These are phyloP conservation scores for Chalciporus chontae DNA, from an alignment of 768 basidiomycete genomes.

Conservation along the genomic window DNA sequence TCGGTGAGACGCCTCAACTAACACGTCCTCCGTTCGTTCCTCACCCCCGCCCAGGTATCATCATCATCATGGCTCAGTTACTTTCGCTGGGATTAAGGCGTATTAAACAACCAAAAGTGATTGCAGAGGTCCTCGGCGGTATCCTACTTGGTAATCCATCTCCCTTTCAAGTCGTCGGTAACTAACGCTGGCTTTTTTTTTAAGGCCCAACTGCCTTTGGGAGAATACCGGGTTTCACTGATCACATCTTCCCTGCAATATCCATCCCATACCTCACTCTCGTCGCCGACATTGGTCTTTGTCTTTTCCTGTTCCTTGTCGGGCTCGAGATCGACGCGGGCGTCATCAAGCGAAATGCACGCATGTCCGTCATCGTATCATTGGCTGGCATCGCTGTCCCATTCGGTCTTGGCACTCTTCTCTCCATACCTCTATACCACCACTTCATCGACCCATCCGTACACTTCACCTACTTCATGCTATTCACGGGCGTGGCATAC, in stretches of 20 bases:
- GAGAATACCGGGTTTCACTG: conserved; percentile 83
- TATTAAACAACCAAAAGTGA: conserved; percentile 82
- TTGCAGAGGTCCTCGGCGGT: conserved; percentile 83
- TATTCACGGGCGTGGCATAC: conserved; percentile 91
- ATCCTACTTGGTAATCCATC: conserved; percentile 71
- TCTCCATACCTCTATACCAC: conserved; percentile 51
- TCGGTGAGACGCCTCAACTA: conserved; percentile 44
- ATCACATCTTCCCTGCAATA: conserved; percentile 73
- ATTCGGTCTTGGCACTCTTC: conserved; percentile 77
- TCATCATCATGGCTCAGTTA: conserved; percentile 74
- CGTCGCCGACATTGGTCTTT: conserved; percentile 84
- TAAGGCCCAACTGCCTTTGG: conserved; percentile 58
- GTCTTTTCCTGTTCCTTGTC: conserved; percentile 88
- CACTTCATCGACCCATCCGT: conserved; percentile 63
- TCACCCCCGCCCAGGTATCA: conserved; percentile 53
- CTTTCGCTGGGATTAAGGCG: conserved; percentile 70
- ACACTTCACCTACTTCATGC: conserved; percentile 86
- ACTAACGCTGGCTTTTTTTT: too few species aligned
- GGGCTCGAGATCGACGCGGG: conserved; percentile 85
- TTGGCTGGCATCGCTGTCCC: conserved; percentile 84
- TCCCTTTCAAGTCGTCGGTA: too few species aligned
- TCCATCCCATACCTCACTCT: conserved; percentile 80
- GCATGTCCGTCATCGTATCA: conserved; percentile 65
- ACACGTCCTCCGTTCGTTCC: background rate
- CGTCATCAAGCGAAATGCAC: conserved; percentile 75